Percentiles rank a stretch among this genome's conserved stretches.
These are phyloP conservation scores for Aspergillus bridgeri DNA, from an alignment of 495 filamentous ascomycete species.

Conservation along the genomic window DNA sequence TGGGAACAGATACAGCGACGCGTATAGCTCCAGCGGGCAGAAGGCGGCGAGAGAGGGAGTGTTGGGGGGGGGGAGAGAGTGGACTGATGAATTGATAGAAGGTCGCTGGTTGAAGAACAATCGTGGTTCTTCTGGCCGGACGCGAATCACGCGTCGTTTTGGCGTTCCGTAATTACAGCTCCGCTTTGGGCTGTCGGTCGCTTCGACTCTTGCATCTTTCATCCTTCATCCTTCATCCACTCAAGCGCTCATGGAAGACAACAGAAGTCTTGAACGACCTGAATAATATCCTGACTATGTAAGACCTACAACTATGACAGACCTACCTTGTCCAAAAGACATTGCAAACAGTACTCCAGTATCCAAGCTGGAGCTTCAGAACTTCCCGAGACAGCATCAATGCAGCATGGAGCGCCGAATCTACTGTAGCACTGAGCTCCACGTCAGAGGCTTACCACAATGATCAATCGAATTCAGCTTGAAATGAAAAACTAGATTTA, in stretches of 20 bases:
- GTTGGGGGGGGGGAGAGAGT: neutral
- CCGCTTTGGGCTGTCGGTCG: conserved; percentile 13
- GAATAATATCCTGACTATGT: no score
- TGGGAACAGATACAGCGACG: neutral
- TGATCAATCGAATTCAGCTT: neutral
- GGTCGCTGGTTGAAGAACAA: neutral
- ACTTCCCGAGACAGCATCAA: neutral
- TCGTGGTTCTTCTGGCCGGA: conserved; percentile 1
- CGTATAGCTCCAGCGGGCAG: no score
- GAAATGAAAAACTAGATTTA: no score
- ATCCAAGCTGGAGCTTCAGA: neutral
- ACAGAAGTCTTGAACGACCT: no score
- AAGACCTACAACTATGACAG: no score
- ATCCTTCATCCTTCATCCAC: neutral
- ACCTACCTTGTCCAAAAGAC: no score
- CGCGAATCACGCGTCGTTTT: conserved; percentile 32
- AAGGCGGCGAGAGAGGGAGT: neutral
- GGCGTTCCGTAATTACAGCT: conserved; percentile 25
- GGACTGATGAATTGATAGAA: conserved; percentile 3
- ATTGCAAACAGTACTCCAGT: neutral
- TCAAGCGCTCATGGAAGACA: no score
- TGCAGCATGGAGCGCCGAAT: neutral
- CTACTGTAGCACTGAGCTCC: neutral
- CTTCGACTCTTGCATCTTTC: neutral
- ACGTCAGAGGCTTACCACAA: neutral